Conservation (phyloP, 345 rosid species). For the Salix exigua region DNA sequence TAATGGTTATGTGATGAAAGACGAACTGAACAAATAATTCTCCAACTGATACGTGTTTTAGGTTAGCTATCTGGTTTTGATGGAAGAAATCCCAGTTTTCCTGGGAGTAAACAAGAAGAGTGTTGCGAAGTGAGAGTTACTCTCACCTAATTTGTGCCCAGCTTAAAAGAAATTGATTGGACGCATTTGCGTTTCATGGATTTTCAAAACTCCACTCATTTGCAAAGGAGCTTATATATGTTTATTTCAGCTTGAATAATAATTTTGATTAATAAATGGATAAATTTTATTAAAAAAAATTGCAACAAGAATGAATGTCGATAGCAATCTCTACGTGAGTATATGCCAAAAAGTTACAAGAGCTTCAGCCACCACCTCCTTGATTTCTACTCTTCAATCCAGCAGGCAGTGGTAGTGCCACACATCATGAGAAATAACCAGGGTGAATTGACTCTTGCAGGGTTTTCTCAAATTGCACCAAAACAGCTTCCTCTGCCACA, state of each 20-base stretch:
- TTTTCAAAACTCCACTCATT: neutral
- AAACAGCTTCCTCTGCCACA: conserved; percentile 50
- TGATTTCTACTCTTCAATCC: neutral
- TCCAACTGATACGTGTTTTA: neutral
- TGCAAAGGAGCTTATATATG: neutral
- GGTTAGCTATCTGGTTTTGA: neutral
- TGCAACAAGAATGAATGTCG: neutral
- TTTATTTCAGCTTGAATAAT: too few relatives aligned
- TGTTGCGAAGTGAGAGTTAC: neutral
- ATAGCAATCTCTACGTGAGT: neutral
- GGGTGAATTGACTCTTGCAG: conserved; percentile 30
- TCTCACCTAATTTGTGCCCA: neutral
- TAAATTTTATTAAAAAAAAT: too few relatives aligned
- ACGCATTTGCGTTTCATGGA: neutral
- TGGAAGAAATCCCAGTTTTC: neutral
- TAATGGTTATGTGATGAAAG: neutral
- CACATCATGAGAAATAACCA: conserved; percentile 38
- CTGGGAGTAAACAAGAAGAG: too few relatives aligned
- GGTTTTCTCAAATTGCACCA: conserved; percentile 55
- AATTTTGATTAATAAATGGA: too few relatives aligned
- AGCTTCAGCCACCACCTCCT: neutral
- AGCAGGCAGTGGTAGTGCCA: neutral
- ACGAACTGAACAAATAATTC: neutral
- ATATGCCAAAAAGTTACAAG: neutral
- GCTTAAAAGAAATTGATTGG: neutral